phyloP scores from a whole-genome alignment of 352 stramenopile species.

The Globisporangium cylindrosporum region DNA sequence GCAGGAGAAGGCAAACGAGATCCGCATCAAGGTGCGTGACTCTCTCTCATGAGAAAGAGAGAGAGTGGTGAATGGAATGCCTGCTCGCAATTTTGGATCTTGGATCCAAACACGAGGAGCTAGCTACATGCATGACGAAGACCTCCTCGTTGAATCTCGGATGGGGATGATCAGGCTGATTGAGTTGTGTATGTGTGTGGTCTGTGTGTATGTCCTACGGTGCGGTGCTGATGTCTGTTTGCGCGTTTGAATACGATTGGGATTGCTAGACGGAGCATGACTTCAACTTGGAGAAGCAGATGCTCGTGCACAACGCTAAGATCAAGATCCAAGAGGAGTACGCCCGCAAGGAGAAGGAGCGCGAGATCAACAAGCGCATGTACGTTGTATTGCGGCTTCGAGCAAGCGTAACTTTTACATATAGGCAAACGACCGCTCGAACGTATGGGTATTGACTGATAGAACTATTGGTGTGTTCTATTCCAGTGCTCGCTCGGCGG shows the following conservation, averaged over 20 bases:
- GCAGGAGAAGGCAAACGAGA: constrained; percentile 99
- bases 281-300: constrained; percentile 99
- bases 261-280: constrained; percentile 94
- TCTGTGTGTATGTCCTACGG: neutral
- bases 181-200: neutral
- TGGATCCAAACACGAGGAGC: constrained; percentile 6
- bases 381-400: constrained; percentile 23
- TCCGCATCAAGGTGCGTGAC: constrained; percentile 91
- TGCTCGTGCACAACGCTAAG: constrained; percentile 97
- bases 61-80: neutral
- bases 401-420: neutral
- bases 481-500: constrained; percentile 83
- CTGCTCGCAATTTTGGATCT: constrained; percentile 7
- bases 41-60: neutral
- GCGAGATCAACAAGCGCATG: constrained; percentile 93
- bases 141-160: neutral
- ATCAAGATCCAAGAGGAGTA: constrained; percentile 98
- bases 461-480: neutral
- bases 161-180: neutral
- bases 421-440: neutral
- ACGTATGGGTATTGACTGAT: neutral
- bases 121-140: constrained; percentile 1
- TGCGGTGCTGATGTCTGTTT: neutral
- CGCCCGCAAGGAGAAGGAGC: constrained; percentile 96
- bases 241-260: constrained; percentile 6